phyloP scores from a whole-genome alignment of 2,329 filamentous ascomycete genomes.

The Pseudovirgaria hyperparasitica region DNA sequence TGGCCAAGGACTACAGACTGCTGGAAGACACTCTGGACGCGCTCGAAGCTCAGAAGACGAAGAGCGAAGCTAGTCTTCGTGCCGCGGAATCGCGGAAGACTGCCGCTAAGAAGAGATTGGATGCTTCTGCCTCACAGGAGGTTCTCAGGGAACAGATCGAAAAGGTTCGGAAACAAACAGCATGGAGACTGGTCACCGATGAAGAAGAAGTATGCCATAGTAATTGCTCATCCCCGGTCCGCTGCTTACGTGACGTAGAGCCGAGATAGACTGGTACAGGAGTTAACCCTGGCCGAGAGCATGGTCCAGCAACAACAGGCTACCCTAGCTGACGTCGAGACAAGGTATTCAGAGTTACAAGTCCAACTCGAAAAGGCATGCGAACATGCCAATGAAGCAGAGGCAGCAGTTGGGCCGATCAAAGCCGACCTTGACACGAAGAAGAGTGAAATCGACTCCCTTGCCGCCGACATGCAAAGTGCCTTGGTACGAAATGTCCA shows the following conservation, averaged over 20 bases:
- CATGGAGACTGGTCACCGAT: conserved; percentile 79
- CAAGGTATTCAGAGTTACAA: no score
- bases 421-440: no score
- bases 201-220: conserved; percentile 41
- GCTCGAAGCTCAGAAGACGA: conserved; percentile 50
- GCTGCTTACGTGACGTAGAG: conserved; percentile 7
- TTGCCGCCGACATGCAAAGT: no score
- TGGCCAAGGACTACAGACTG: conserved; percentile 82
- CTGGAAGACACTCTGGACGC: conserved; percentile 68
- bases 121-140: conserved; percentile 53
- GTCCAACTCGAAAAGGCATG: no score
- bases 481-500: no score
- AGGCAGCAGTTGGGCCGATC: no score
- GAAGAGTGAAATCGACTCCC: no score
- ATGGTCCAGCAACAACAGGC: no score
- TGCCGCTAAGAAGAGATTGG: conserved; percentile 51
- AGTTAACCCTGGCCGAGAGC: no score
- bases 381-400: no score
- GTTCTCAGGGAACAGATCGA: conserved; percentile 49
- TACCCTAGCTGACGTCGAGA: no score
- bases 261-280: no score
- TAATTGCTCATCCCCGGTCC: conserved; percentile 13
- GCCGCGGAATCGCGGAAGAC: conserved; percentile 45
- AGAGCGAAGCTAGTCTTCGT: conserved; percentile 50
- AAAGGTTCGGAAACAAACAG: conserved; percentile 51